Base-by-base conservation (phyloP, 1,139 yeast species). In the Suzukiozyma palmioleophila region DNA sequence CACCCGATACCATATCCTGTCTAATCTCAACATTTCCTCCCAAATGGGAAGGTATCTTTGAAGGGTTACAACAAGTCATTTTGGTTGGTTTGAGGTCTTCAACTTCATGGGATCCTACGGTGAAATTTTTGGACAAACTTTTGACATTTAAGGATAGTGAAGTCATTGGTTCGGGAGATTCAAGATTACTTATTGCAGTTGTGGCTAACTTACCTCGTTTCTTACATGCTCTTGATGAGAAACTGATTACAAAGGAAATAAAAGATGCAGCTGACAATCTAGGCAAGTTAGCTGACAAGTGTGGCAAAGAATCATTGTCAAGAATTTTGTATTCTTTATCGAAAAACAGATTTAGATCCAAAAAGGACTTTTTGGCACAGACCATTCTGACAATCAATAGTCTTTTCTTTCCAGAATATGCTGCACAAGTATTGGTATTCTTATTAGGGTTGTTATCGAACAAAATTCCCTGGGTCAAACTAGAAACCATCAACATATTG, bases 21-120 rank as follows among this genome's bases (percentile, higher is more conserved):
- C 69, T 90, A 42, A 77, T 87, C 15, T 77, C 94, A 0, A 84
- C 94, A 0, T 92, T 90, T 57, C 99, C 99, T 0, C 83, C 95
- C 0, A 84, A 86, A 47, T 94, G 98, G 98, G 96, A 88, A 54
- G 96, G 97, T 1, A 75, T 81, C 40, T 92, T 90, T 57, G 92
- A 84, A 52, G 98, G 98, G 0, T 65, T 94, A 9, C 96, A 89
- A 51, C 81, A 77, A 39, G 74, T 84, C 25, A 79, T 90, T 0
- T 67, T 87, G 72, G 79, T 79, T 35, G 99, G 99, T 0, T 66
- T 92, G 44, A 67, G 96, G 39, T 89, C 97, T 0, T 70, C 90
- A 1, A 76, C 79, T 35, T 78, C 96, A 0, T 85, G 84, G 70
- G 95, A 86, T 12, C 81, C 86, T 10, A 77, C 96, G 1, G 67